Evolutionary conservation across 2,329 filamentous ascomycete genomes (phyloP), one percentile per base, ranked within the genome.

Genomic region (Colletotrichum shisoi): DNA sequence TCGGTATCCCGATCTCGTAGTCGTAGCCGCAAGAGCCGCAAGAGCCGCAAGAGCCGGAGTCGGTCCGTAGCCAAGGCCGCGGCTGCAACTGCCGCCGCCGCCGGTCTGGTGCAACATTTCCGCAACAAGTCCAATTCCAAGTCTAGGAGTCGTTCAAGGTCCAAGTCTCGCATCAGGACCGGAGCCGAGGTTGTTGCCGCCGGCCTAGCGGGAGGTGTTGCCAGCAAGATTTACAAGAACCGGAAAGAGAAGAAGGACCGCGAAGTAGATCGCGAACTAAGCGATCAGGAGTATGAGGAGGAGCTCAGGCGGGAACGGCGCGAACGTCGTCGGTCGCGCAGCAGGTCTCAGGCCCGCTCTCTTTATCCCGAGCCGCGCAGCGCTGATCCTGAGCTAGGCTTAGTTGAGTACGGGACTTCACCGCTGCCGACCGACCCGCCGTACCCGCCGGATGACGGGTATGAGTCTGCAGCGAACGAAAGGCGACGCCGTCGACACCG

Each of bases 301-400:
- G 69, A 70, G 24, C 34, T 54, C 56, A 52, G 69, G 40, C 69
- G 69, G 53, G 65, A 69, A 51, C 57, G 66, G 34, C 62, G 58
- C 31, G 45, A 57, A 48, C 69, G 60, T 56, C 69, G 67, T 39
- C 62, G 69, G 71, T 79, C 77, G 60, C 80, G 83, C 76, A 84
- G 82, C 80, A 84, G 82, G 79, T 86, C 85, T 77, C 76, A 76
- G 74, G 79, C 81, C 79, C 78, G 79, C 79, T 79, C 80, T 79
- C 78, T 77, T 77, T 78, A 81, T 79, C 81, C 82, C 72, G 81
- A 83, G 76, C 78, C 79, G 74, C 78, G 78, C 71, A 71, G 75
- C 76, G 82, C 84, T 88, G 86, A 89, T 85, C 83, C 82, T 81
- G 85, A 88, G 80, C 80, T 89, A 87, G 87, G 86, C 80, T 82